Base-by-base conservation (phyloP, 352 stramenopile species). In the Saprolegnia parasitica region DNA sequence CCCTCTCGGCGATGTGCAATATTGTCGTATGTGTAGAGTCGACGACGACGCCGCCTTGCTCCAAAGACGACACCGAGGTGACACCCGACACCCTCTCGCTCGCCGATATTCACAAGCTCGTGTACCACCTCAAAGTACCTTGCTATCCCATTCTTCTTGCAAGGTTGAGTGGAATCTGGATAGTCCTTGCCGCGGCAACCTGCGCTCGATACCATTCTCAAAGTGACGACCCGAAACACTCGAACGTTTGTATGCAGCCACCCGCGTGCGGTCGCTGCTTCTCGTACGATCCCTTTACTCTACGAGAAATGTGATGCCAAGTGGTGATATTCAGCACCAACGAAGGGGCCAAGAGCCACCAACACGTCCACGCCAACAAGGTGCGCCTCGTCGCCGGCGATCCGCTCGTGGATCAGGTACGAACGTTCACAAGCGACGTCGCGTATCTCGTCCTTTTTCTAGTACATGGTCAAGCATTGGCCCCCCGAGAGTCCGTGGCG, bases 391-490 rank as follows among this genome's bases (percentile, higher is more conserved):
- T 52, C 1, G 58, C n/a, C 8, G 58, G 29, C 21, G 32, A 66
- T 54, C 58, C 58, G 11, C 37, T 66, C 18, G 58, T 66, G 8
- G 58, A 66, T 29, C 58, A 66, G 58, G 58, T 66, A 42, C 26
- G 15, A 35, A 5, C 16, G n/a, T n/a, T n/a, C n/a, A n/a, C n/a
- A n/a, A n/a, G n/a, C n/a, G n/a, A n/a, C n/a, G n/a, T n/a, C 21
- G 46, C 18, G 46, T 20, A 52, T 20, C 18, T 52, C 18, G 21
- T 35, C 29, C 29, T 5, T 35, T 35, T 35, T 35, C 29, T 54
- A 66, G 58, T 66, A 66, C 46, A 66, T 66, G 58, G n/a, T 21
- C 23, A 66, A 54, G 16, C 58, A 66, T 29, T 66, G 58, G 58
- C 58, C 58, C 8, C 58, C 58, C 40, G 58, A 66, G 26, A 66